Evolutionary conservation across 73 alveolate species (phyloP), one percentile per base, ranked within the genome.

Genomic region (Stentor coeruleus): DNA sequence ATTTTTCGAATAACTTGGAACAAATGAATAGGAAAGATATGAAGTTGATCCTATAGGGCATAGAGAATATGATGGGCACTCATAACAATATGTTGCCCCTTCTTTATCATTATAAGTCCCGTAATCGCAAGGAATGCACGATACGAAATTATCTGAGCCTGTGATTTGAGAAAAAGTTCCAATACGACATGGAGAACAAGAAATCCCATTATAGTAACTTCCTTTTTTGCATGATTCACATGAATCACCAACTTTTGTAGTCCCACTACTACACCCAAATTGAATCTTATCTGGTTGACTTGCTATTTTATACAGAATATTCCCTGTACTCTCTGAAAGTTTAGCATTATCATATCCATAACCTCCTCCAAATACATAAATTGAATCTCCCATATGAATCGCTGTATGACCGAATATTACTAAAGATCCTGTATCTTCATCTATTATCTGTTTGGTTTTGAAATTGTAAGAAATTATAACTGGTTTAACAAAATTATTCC

Each of bases 171-270:
- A 20, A 2, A 28, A 66, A 20, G 36, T 66, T 2, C 79, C 79
- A 28, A 28, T 66, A 11, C 40, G 42, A 40, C 79, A 66, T 66
- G n/a, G n/a, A 20, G 11, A 28, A 40, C 79, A 66, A 26, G n/a
- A 20, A 0, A 15, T 66, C 33, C n/a, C 15, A 20, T 31, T 31
- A 26, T 28, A 66, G 39, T 66, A 66, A 2, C 15, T 20, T 2
- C 79, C 79, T 66, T 66, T 31, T 66, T 37, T 37, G 79, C 79
- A 66, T 20, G 39, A 31, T 31, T 66, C 37, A 31, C 79, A 66
- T 20, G n/a, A 28, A 28, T 66, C 79, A n/a, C 39, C 72, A 1
- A 1, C 1, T 6, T n/a, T 20, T 35, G 14, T 37, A 38, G 66
- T 49, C 20, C 66, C 66, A 49, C 28, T 6, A 49, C 66, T 49